Evolutionary conservation across 2,329 filamentous ascomycete genomes (phyloP).

Genomic region (Mycosphaerella arachidis): DNA sequence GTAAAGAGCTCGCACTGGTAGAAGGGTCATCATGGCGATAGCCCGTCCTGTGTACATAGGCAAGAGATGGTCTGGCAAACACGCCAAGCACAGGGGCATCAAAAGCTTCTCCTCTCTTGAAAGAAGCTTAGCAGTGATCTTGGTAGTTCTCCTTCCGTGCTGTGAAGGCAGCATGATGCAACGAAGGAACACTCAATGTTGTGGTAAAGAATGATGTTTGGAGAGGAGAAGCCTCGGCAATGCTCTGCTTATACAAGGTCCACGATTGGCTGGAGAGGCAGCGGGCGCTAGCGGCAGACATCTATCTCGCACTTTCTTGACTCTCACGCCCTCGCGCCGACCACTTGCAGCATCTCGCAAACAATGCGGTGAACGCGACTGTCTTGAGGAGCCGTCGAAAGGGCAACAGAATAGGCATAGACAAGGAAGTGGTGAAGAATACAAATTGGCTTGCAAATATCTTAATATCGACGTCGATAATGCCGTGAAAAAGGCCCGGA

Average conservation of each 20-base stretch:
- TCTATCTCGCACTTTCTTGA: background rate
- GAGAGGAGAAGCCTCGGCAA: background rate
- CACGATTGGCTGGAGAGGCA: background rate
- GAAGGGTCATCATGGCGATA: background rate
- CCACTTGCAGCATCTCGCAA: too few relatives aligned
- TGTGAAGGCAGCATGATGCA: background rate
- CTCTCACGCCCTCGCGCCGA: background rate
- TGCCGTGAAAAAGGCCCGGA: background rate
- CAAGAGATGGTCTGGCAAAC: background rate
- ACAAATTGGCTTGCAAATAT: too few relatives aligned
- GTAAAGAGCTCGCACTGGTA: background rate
- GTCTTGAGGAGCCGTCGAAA: too few relatives aligned
- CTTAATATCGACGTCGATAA: too few relatives aligned
- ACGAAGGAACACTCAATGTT: too few relatives aligned
- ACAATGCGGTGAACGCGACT: too few relatives aligned
- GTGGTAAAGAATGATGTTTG: background rate
- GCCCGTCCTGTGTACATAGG: background rate
- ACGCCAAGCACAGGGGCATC: background rate
- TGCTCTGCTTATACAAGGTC: background rate
- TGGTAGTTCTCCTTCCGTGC: background rate
- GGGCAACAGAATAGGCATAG: too few relatives aligned
- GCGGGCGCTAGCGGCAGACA: background rate
- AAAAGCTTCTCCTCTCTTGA: slow-evolving; percentile 9
- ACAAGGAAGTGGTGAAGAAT: too few relatives aligned
- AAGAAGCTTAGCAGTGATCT: background rate